Percentiles rank a stretch among this genome's conserved stretches.
Conservation (phyloP, 352 stramenopile species). For the Pythium pyrilobum region DNA sequence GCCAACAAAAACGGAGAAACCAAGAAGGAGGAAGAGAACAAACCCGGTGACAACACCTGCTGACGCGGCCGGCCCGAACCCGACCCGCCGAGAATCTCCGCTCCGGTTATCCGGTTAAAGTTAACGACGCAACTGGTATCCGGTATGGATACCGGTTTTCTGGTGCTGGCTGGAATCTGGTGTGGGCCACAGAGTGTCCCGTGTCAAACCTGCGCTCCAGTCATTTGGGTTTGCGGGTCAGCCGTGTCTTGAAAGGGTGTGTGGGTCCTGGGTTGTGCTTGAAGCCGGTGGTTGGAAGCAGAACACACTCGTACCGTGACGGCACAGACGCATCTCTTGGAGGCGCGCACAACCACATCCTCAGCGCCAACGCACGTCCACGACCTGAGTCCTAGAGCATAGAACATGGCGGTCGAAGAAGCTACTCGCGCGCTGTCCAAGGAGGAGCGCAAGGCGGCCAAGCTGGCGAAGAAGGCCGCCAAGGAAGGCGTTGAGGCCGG, state of each 20-base stretch:
- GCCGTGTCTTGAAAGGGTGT: conserved; percentile 18
- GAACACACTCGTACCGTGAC: neutral
- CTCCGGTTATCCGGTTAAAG: neutral
- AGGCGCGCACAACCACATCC: neutral
- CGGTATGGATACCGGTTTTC: neutral
- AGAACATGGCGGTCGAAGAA: conserved; percentile 33
- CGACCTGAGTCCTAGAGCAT: neutral
- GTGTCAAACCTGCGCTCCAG: conserved; percentile 12
- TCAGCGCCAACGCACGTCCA: neutral
- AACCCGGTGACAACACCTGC: neutral
- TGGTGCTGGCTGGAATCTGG: neutral
- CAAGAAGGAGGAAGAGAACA: conserved; percentile 3
- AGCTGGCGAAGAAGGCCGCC: conserved; percentile 46
- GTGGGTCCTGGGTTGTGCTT: conserved; percentile 2
- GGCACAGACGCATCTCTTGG: neutral
- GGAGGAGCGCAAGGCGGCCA: conserved; percentile 60
- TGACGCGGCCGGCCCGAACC: neutral
- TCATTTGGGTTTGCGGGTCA: conserved; percentile 13
- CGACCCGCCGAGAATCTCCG: neutral
- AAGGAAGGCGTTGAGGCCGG: conserved; percentile 21
- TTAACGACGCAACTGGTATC: neutral
- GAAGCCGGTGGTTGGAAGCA: conserved; percentile 11
- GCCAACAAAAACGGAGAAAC: neutral
- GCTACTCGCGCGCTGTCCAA: conserved; percentile 33
- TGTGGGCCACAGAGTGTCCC: conserved; percentile 15